These are phyloP conservation scores for Trichoderma pleuroti DNA, from an alignment of 2,329 filamentous ascomycete genomes.

Conservation along the genomic window DNA sequence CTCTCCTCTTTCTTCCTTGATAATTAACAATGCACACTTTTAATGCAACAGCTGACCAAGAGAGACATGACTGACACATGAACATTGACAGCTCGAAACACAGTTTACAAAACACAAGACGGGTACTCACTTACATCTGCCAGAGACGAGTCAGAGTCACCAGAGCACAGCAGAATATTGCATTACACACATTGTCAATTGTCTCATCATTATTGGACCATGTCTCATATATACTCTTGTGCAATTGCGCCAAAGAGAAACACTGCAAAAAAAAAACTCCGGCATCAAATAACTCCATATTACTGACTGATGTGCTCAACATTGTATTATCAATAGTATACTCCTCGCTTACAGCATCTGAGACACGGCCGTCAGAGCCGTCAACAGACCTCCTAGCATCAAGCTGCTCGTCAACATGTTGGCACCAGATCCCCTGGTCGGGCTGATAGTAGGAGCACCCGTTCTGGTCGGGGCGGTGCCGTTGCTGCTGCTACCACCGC, in stretches of 20 bases:
- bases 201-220: neutral
- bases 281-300: neutral
- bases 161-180: neutral
- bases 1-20: neutral
- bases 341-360: slow-evolving; percentile 5
- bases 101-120: neutral
- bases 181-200: neutral
- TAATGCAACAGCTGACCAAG: neutral
- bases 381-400: slow-evolving; percentile 13
- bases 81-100: neutral
- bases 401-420: slow-evolving; percentile 8
- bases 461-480: neutral
- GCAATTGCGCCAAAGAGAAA: neutral
- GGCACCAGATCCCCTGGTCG: neutral
- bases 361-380: neutral
- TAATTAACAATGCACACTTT: neutral
- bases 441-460: neutral
- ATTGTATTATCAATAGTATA: neutral
- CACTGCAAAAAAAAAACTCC: neutral
- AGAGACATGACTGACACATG: neutral
- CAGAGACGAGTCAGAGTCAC: neutral
- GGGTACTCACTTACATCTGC: neutral
- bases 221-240: neutral
- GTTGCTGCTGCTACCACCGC: neutral
- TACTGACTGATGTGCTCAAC: neutral